Conservation (phyloP, 2,329 filamentous ascomycete species). For the Cercospora sojina region DNA sequence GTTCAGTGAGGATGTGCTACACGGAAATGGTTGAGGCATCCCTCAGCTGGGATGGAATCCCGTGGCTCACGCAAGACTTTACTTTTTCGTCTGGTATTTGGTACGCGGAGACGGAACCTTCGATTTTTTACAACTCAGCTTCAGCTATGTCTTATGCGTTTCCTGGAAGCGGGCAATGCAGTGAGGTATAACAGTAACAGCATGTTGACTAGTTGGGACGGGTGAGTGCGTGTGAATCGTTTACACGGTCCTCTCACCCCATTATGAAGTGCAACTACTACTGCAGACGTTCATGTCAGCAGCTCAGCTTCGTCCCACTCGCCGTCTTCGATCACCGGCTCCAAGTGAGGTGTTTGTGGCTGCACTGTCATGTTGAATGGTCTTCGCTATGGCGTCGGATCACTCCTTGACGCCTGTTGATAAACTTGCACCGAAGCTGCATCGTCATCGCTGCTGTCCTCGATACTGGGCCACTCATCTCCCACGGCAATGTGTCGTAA, state of each 20-base stretch:
- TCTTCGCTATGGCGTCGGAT: slow-evolving; percentile 24
- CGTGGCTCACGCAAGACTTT: background rate
- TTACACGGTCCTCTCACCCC: background rate
- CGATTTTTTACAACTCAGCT: background rate
- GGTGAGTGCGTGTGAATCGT: background rate
- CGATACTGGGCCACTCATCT: slow-evolving; percentile 38
- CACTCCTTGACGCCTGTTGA: slow-evolving; percentile 20
- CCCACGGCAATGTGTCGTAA: slow-evolving; percentile 17
- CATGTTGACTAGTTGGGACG: background rate
- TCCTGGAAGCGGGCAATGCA: background rate
- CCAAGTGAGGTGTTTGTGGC: slow-evolving; percentile 23
- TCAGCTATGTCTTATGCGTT: background rate
- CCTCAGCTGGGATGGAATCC: background rate
- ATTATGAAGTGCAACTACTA: background rate
- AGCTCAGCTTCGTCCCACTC: slow-evolving; percentile 53
- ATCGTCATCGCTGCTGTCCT: slow-evolving; percentile 33
- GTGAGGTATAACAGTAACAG: background rate
- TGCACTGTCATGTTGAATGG: slow-evolving; percentile 35
- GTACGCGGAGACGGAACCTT: background rate
- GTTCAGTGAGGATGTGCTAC: background rate
- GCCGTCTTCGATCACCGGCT: slow-evolving; percentile 54
- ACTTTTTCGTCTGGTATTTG: background rate
- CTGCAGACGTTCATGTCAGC: slow-evolving; percentile 34
- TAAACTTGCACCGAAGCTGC: slow-evolving; percentile 4
- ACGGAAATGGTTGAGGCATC: background rate